These are phyloP conservation scores for Perkinsus chesapeaki DNA, from an alignment of 169 alveolate species.

Conservation along the genomic window DNA sequence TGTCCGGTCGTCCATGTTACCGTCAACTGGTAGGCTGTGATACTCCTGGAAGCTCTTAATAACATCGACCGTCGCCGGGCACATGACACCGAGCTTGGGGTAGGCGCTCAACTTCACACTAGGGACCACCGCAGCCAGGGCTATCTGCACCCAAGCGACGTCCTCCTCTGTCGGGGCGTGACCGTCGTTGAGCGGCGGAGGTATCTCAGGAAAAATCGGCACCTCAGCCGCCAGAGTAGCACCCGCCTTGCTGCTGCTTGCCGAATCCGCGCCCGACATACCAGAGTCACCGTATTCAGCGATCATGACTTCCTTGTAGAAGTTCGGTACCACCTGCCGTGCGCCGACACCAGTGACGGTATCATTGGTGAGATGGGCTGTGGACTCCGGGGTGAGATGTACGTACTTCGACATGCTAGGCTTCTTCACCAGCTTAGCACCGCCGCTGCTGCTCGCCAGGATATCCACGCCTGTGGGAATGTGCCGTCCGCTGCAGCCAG, in stretches of 20 bases:
- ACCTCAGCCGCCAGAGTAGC: background rate
- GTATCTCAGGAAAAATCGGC: background rate
- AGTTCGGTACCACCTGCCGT: background rate
- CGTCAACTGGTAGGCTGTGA: background rate
- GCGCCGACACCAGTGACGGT: background rate
- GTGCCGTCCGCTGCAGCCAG: background rate
- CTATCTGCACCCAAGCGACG: background rate
- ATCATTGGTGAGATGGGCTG: background rate
- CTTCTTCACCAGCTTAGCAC: background rate
- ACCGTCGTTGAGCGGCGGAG: background rate
- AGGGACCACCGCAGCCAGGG: background rate
- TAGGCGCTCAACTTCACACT: background rate
- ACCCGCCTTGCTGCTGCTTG: background rate
- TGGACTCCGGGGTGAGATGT: background rate
- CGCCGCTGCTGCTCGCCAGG: background rate
- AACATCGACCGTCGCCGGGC: background rate
- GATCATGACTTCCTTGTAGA: background rate
- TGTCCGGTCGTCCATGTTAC: background rate
- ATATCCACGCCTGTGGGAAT: background rate
- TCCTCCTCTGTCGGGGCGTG: background rate
- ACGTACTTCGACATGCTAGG: background rate
- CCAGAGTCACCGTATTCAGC: background rate
- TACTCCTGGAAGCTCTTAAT: background rate
- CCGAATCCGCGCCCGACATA: background rate
- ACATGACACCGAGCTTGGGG: background rate